Percentiles rank a stretch among this genome's conserved stretches.
These are phyloP conservation scores for Neurospora sp. DNA, from an alignment of 495 filamentous ascomycete genomes.

Conservation along the genomic window DNA sequence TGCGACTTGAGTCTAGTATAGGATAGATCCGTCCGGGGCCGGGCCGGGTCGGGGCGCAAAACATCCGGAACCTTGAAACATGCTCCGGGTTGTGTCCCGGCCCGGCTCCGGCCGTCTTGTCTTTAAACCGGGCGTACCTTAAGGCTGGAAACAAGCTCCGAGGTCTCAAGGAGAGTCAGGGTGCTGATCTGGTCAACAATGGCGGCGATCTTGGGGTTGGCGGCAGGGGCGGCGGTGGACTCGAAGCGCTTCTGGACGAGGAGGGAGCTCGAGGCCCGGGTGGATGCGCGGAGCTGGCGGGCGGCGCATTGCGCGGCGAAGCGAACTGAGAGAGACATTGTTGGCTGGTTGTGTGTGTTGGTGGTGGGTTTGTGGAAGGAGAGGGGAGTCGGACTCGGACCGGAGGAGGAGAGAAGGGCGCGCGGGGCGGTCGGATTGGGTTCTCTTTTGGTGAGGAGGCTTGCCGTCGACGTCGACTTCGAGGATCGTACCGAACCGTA, in stretches of 20 bases:
- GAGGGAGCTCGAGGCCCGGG: slow-evolving; percentile 31
- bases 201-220: slow-evolving; percentile 76
- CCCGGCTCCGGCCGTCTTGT: not conserved
- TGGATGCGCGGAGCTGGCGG: slow-evolving; percentile 39
- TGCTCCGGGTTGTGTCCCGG: not conserved
- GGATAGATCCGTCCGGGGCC: not conserved
- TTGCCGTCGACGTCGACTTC: not conserved
- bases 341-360: slow-evolving; percentile 5
- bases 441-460: slow-evolving; percentile 2
- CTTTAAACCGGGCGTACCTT: slow-evolving; percentile 47
- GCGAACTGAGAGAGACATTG: slow-evolving; percentile 51
- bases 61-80: not conserved
- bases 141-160: slow-evolving; percentile 81
- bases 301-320: slow-evolving; percentile 50
- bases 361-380: not conserved
- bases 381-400: not conserved
- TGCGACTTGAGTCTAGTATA: not conserved
- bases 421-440: slow-evolving; percentile 3
- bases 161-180: slow-evolving; percentile 95
- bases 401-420: slow-evolving; percentile 4
- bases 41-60: not conserved
- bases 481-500: not conserved
- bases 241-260: slow-evolving; percentile 46
- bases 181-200: slow-evolving; percentile 98
- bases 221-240: slow-evolving; percentile 55